phyloP scores from a whole-genome alignment of 176 grass and related monocot species.

The Dactylis glomerata region DNA sequence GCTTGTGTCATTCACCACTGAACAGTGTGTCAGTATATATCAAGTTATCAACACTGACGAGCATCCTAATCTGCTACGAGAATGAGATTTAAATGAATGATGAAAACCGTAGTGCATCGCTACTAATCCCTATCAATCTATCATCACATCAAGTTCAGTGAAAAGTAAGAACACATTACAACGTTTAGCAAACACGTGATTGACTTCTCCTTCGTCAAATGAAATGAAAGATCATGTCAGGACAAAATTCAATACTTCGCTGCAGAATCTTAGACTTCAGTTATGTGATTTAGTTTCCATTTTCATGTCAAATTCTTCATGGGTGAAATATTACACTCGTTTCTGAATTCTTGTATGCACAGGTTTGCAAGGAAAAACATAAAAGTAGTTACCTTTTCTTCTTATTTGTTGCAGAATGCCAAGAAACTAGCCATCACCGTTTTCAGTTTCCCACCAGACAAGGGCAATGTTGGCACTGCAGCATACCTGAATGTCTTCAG shows the following conservation, averaged over 20 bases:
- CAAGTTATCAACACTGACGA: not conserved
- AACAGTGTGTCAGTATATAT: not conserved
- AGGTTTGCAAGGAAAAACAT: not conserved
- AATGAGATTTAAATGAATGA: not conserved
- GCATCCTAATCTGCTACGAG: not conserved
- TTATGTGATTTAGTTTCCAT: not conserved
- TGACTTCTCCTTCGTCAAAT: constrained; percentile 4
- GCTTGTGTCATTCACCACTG: not conserved
- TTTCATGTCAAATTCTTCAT: constrained; percentile 3
- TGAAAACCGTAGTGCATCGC: not conserved
- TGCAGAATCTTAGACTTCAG: not conserved
- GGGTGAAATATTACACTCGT: not conserved
- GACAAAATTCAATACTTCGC: not conserved
- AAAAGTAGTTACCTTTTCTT: constrained; percentile 4
- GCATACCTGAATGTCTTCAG: constrained; percentile 93
- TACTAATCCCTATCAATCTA: not conserved
- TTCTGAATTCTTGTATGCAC: not conserved
- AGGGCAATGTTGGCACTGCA: constrained; percentile 90
- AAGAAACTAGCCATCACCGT: constrained; percentile 92
- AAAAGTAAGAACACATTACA: not conserved
- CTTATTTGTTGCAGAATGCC: constrained; percentile 41
- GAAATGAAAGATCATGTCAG: not conserved
- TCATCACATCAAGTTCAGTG: not conserved
- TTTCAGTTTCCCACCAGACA: constrained; percentile 99
- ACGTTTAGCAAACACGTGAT: not conserved